Evolutionary conservation across 768 basidiomycete species (phyloP).

Genomic region (Naganishia kalamii): DNA sequence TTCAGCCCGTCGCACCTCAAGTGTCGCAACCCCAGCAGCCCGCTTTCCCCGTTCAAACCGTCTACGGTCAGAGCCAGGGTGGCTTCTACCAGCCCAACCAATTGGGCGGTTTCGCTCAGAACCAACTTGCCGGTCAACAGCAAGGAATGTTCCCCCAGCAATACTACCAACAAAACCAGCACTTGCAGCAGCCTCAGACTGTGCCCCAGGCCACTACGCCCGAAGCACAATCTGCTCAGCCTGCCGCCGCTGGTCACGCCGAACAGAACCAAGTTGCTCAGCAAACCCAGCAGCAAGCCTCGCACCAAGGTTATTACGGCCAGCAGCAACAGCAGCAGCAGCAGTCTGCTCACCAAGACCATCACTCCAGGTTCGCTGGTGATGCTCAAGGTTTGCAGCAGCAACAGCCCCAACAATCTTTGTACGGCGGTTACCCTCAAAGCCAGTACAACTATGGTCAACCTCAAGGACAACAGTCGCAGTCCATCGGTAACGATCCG

Average conservation of each 20-base stretch:
- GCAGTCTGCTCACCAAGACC: conserved; percentile 29
- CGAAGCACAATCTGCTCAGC: conserved; percentile 20
- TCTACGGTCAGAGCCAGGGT: conserved; percentile 27
- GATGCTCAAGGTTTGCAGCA: conserved; percentile 27
- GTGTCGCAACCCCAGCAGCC: background rate
- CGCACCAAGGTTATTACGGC: conserved; percentile 25
- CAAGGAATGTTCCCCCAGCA: conserved; percentile 19
- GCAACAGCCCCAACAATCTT: conserved; percentile 22
- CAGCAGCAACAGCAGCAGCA: conserved; percentile 31
- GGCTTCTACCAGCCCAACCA: conserved; percentile 11
- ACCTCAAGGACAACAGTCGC: conserved; percentile 28
- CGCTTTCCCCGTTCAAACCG: conserved; percentile 24
- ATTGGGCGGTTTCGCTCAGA: conserved; percentile 12
- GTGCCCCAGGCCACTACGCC: background rate
- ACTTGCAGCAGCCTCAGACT: conserved; percentile 13
- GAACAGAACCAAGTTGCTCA: conserved; percentile 23
- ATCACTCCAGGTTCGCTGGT: conserved; percentile 17
- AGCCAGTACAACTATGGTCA: conserved; percentile 28
- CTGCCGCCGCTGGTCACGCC: conserved; percentile 14
- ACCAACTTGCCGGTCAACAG: conserved; percentile 14
- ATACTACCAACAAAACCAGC: conserved; percentile 19
- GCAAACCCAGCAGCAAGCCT: conserved; percentile 30
- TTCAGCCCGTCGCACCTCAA: background rate
- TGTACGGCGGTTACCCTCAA: conserved; percentile 33
- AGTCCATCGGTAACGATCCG: conserved; percentile 31